Evolutionary conservation across 345 rosid species (phyloP), one percentile per base, ranked within the genome.

Genomic region (Citrus maxima): DNA sequence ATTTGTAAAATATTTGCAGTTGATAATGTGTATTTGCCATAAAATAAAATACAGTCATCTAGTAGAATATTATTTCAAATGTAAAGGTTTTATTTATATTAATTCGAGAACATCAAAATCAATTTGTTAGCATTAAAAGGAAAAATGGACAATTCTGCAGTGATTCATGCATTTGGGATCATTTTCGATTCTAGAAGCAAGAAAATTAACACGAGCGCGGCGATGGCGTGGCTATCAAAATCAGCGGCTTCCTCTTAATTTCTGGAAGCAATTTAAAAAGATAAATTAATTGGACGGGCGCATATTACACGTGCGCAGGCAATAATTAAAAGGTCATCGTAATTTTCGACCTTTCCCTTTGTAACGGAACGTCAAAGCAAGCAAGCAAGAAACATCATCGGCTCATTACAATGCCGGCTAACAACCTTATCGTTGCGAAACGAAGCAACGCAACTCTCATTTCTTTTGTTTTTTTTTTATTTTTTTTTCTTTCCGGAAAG

Each of bases 351-450:
- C 25, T n/a, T 64, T 12, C 3, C 60, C 19, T 63, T 22, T 5
- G 60, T 76, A 55, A 76, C 79, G 79, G 65, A 76, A 32, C 72
- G 58, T 56, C 40, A 55, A 67, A 77, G 61, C 66, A 56, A 16
- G 35, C 19, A 42, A 42, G 51, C 18, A 46, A 46, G 51, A 46
- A 46, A 46, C 51, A 13, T 46, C 51, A 46, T 46, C 51, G 4
- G 51, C 18, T 16, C 18, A 13, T 46, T 13, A 46, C 66, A 51
- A 51, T 12, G 70, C 70, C n/a, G 46, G 49, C 54, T 67, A 67
- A 67, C 79, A 67, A 67, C 73, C 73, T 66, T 6, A 62, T 66
- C 79, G 58, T 67, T 25, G 72, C 79, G 37, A 60, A 73, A 19
- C 49, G n/a, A 62, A 35, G 35, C 55, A 74, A 61, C 32, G 28